phyloP scores from a whole-genome alignment of 2,329 filamentous ascomycete species.

The Trichophyton verrucosum region DNA sequence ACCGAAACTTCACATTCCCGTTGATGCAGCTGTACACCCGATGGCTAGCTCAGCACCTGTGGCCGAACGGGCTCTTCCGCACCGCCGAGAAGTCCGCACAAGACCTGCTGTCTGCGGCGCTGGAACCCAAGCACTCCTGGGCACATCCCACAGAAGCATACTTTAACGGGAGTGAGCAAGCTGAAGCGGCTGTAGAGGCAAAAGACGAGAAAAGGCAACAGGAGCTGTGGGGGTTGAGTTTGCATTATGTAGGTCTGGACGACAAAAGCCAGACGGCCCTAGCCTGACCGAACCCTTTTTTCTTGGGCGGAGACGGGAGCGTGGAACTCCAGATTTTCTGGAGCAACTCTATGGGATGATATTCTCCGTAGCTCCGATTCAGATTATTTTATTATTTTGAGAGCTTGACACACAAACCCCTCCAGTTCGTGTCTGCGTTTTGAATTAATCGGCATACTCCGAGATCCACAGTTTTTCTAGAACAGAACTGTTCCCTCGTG shows the following conservation, averaged over 20 bases:
- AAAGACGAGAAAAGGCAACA: neutral
- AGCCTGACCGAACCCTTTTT: too few species aligned
- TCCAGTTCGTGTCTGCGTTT: too few species aligned
- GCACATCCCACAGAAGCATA: neutral
- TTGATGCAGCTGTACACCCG: neutral
- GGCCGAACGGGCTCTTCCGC: neutral
- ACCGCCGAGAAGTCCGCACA: neutral
- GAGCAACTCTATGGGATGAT: too few species aligned
- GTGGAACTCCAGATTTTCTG: too few species aligned
- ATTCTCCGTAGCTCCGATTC: too few species aligned
- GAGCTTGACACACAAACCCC: too few species aligned
- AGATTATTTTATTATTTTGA: too few species aligned
- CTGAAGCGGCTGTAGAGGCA: neutral
- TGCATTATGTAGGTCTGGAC: neutral
- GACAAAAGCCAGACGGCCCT: neutral
- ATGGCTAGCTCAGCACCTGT: neutral
- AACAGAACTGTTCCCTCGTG: too few species aligned
- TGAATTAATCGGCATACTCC: too few species aligned
- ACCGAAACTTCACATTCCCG: neutral
- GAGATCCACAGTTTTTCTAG: too few species aligned
- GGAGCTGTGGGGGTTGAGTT: neutral
- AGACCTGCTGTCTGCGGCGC: neutral
- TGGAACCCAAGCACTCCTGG: neutral
- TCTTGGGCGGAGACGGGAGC: too few species aligned
- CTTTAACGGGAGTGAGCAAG: neutral